Conservation (phyloP, 345 rosid genomes). For the Garcia nutans region DNA sequence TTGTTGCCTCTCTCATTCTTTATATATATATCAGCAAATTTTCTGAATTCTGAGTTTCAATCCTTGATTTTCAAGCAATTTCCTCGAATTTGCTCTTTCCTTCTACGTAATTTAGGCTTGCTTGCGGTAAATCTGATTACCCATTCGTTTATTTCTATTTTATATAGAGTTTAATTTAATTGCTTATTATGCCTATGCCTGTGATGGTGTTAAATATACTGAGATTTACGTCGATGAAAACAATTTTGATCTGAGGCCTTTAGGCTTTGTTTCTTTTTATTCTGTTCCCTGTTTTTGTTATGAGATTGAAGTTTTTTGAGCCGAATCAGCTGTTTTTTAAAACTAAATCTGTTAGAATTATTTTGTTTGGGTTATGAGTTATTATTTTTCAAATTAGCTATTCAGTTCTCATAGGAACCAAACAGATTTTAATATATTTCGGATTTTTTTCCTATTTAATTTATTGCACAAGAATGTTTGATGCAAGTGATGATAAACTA, state of each 20-base stretch:
- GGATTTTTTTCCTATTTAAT: neutral
- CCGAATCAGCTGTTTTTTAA: neutral
- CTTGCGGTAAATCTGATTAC: neutral
- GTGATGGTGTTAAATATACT: conserved; percentile 71
- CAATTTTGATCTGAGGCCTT: conserved; percentile 39
- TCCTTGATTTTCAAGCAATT: too few species aligned
- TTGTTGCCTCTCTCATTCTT: too few species aligned
- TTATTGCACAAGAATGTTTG: neutral
- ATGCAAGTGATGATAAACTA: conserved; percentile 62
- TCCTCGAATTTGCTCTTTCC: too few species aligned
- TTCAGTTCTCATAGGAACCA: too few species aligned
- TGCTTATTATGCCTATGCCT: conserved; percentile 21
- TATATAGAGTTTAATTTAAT: neutral
- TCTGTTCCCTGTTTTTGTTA: neutral
- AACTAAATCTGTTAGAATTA: neutral
- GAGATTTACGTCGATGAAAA: conserved; percentile 38
- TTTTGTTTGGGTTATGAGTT: too few species aligned
- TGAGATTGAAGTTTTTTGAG: neutral
- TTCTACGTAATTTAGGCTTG: neutral
- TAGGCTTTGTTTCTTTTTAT: neutral
- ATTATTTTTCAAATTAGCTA: too few species aligned
- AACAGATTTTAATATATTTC: neutral
- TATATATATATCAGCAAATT: too few species aligned
- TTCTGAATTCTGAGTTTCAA: too few species aligned
- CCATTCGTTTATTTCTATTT: too few species aligned